These are phyloP conservation scores for Calonectria pseudoreteaudii DNA, from an alignment of 2,329 filamentous ascomycete genomes.

Conservation along the genomic window DNA sequence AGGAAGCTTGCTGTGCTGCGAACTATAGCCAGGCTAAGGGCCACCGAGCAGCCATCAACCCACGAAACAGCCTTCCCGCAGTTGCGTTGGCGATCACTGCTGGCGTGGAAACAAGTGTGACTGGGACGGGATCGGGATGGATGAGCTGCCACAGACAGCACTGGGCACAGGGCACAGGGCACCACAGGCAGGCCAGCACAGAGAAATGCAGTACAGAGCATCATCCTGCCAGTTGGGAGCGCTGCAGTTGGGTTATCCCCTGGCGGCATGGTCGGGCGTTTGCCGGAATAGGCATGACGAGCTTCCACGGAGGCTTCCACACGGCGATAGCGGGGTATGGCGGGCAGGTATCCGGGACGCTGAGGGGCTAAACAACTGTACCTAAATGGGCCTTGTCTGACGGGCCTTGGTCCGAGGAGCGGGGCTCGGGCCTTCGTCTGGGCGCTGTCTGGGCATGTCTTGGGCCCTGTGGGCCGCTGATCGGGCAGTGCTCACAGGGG, in stretches of 20 bases:
- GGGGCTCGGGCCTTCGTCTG: slow-evolving; percentile 30
- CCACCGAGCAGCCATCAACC: neutral
- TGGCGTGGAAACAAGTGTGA: slow-evolving; percentile 14
- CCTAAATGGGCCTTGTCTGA: slow-evolving; percentile 8
- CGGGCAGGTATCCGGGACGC: slow-evolving; percentile 35
- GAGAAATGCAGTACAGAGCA: neutral
- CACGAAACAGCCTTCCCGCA: slow-evolving; percentile 14
- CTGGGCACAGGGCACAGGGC: neutral
- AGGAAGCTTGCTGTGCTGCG: neutral
- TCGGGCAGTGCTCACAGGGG: slow-evolving; percentile 37
- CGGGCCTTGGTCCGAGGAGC: slow-evolving; percentile 32
- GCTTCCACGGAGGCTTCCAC: slow-evolving; percentile 44
- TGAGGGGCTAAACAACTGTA: slow-evolving; percentile 7
- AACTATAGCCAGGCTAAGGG: neutral
- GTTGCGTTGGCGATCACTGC: slow-evolving; percentile 16
- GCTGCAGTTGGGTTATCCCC: slow-evolving; percentile 23
- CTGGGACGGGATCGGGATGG: slow-evolving; percentile 22
- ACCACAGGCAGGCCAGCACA: neutral
- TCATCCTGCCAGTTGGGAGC: slow-evolving; percentile 26
- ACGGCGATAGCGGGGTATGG: slow-evolving; percentile 44
- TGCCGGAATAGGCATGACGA: slow-evolving; percentile 41
- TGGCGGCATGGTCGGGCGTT: slow-evolving; percentile 27
- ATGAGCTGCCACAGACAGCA: slow-evolving; percentile 6
- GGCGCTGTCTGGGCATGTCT: slow-evolving; percentile 25
- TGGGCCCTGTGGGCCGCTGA: slow-evolving; percentile 33